Base-by-base conservation (phyloP, 2,329 filamentous ascomycete species). In the Pseudocercospora ulei region DNA sequence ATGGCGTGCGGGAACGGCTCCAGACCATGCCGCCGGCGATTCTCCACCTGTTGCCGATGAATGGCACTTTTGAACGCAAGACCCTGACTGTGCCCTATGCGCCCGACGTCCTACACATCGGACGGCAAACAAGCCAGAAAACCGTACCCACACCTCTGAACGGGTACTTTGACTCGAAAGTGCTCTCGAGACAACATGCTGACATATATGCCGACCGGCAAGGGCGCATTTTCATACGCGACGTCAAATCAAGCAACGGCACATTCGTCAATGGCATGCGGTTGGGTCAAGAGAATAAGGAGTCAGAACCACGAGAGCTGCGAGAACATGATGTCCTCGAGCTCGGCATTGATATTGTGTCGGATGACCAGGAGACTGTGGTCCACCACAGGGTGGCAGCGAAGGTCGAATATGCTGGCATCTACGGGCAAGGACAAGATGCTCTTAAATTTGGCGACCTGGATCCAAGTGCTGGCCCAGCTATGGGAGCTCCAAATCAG, bases 351-450 rank as follows among this genome's bases (percentile, higher is more conserved):
- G 90, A 98, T 58, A 98, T 98, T 56, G 88, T 98, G 35, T 94
- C 85, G 62, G 90, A 98, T 61, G 90, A 98, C 59, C 88, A 96
- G 61, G 96, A 94, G 65, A 95, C 87, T 0, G 86, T 98, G 17
- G 87, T 98, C 8, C 90, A 98, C 58, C 90, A 96, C 67, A 98
- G 98, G 59, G 90, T 98, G 31, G 87, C 88, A 12, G 87, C 90
- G 39, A 92, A 92, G 59, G 86, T 98, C 39, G 90, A 98, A 61
- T 85, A 95, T 64, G 86, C 90, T 24, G 90, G 90, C 4, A 80
- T 88, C 48, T 75, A 87, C 47, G 78, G 73, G 28, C 73, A 79
- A 7, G 74, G 77, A 5, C 82, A 74, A 52, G 92, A 82, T 56
- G 74, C 87, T 30, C 78, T 95, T 66, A 93, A 81, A 55, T 93